Conservation (phyloP, 208 protist genomes). For the Leishmania tarentolae region DNA sequence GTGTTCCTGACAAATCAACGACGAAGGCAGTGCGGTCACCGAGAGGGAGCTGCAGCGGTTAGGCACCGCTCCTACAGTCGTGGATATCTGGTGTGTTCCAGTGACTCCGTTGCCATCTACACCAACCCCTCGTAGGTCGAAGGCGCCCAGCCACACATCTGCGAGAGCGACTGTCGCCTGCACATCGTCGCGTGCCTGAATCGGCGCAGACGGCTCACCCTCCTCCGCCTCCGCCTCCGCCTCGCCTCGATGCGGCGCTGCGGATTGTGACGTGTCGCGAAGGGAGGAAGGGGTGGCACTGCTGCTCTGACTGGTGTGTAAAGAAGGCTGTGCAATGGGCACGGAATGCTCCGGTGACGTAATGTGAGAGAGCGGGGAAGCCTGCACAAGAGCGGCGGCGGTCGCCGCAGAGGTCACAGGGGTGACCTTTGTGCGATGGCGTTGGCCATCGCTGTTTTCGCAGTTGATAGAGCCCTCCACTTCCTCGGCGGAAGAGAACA, state of each 20-base stretch:
- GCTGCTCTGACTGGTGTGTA: slow-evolving; percentile 8
- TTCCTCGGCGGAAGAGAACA: slow-evolving; percentile 25
- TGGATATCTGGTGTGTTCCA: not conserved
- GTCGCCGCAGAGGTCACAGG: not conserved
- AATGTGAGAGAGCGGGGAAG: slow-evolving; percentile 5
- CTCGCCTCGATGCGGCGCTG: slow-evolving; percentile 1
- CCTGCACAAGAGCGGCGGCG: not conserved
- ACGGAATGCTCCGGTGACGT: slow-evolving; percentile 13
- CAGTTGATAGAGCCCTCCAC: slow-evolving; percentile 9
- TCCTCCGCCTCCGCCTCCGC: not conserved
- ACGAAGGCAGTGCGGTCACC: no score
- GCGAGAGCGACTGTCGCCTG: not conserved
- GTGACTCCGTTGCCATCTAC: not conserved
- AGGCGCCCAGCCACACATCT: slow-evolving; percentile 12
- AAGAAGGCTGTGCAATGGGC: not conserved
- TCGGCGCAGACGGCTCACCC: not conserved
- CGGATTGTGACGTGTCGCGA: slow-evolving; percentile 5
- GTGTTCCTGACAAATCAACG: not conserved
- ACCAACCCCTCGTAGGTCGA: not conserved
- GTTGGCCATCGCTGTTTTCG: slow-evolving; percentile 1
- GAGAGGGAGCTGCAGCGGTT: not conserved
- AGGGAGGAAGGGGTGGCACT: slow-evolving; percentile 5
- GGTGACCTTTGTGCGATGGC: not conserved
- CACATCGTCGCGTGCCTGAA: not conserved
- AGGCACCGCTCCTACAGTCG: not conserved